Base-by-base conservation (phyloP, 1,284 basidiomycete genomes). In the Ustilago crameri region DNA sequence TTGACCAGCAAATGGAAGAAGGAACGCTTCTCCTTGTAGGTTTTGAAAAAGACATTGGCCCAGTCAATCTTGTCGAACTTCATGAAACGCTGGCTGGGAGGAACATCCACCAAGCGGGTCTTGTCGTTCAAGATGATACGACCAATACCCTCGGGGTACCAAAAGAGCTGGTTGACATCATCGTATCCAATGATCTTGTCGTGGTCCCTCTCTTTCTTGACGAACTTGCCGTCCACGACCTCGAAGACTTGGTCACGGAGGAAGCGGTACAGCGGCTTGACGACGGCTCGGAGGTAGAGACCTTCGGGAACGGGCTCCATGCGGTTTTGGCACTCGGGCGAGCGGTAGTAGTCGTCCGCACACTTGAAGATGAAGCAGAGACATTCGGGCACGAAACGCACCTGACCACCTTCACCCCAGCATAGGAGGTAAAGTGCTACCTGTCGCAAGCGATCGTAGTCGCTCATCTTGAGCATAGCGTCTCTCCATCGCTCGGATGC, bases 311-410 rank as follows among this genome's bases (percentile, higher is more conserved):
- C 93, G 0, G 95, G 90, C 63, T 98, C 95, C 60, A 93, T 87
- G 56, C 93, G 87, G 84, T 90, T 93, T 85, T 98, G 96, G 82
- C 96, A 98, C 83, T 98, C 96, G n/a, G 95, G 91, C 17, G 93
- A 95, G 45, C 95, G 94, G 85, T 99, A 98, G 85, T 98, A 98
- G 85, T 99, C 95, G 84, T 98, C 95, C 23, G 95, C 96, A 82
- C 96, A 98, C 86, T 99, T 98, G 91, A 98, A 98, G 85, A 98
- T 96, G 88, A 97, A 98, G 85, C 94, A 97, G 54, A 98, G 85
- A 81, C 93, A 95, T 84, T 99, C 95, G 23, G 96, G 95, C 41
- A 93, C 89, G 85, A 98, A 99, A n/a, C 96, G 91, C 49, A 98
- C 93, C 83, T 98, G 94, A 10, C 95, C 96, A 0, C 93, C 95